These are phyloP conservation scores for Ophiostoma sp. DNA, from an alignment of 2,329 filamentous ascomycete genomes.

Conservation along the genomic window DNA sequence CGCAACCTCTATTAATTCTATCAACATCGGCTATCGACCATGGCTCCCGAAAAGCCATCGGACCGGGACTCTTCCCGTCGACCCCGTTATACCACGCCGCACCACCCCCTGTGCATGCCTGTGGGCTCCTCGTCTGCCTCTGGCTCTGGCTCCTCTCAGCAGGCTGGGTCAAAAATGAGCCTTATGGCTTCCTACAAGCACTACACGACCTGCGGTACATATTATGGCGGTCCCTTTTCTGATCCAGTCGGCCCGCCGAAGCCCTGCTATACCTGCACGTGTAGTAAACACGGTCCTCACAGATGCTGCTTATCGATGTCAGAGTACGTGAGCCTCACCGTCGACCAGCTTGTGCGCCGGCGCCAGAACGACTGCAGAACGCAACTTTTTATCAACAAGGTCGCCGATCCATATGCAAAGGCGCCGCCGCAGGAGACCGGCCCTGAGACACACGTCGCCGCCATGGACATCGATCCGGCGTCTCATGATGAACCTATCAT, in stretches of 20 bases:
- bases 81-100: not conserved
- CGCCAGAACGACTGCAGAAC: not conserved
- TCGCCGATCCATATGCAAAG: too few relatives aligned
- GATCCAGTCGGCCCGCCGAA: not conserved
- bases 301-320: not conserved
- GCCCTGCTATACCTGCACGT: not conserved
- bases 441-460: too few relatives aligned
- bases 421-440: not conserved
- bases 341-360: not conserved
- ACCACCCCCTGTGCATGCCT: too few relatives aligned
- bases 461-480: too few relatives aligned
- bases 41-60: not conserved
- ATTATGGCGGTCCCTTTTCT: not conserved
- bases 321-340: not conserved
- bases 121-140: not conserved
- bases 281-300: not conserved
- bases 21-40: not conserved
- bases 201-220: not conserved
- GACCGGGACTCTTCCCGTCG: not conserved
- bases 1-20: too few relatives aligned
- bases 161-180: too few relatives aligned
- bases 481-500: too few relatives aligned
- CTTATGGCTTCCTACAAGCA: not conserved
- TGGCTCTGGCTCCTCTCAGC: too few relatives aligned
- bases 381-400: not conserved